Percentiles rank a stretch among this genome's conserved stretches.
Evolutionary conservation across 2,329 filamentous ascomycete genomes (phyloP).

Genomic region (Aspergillus cejpii): DNA sequence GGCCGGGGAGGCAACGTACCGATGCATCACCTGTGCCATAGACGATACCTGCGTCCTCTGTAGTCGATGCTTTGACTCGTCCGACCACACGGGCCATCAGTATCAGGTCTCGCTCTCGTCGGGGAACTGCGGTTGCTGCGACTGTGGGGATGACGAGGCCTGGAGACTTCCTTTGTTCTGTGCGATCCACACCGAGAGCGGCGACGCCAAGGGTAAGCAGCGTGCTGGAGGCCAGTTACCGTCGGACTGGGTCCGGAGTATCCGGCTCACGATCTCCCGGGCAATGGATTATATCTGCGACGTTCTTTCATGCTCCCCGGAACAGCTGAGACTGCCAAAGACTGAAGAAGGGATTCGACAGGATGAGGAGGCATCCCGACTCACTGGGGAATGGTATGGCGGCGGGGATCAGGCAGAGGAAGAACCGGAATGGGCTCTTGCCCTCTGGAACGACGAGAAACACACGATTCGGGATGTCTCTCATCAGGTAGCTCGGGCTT

Average conservation of each 20-base stretch:
- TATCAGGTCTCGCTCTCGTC: constrained; percentile 81
- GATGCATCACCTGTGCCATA: constrained; percentile 85
- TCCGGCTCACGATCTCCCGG: constrained; percentile 77
- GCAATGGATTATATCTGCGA: constrained; percentile 94
- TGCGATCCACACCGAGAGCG: constrained; percentile 75
- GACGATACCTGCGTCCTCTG: constrained; percentile 96
- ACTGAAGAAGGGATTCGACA: constrained; percentile 69
- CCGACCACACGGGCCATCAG: constrained; percentile 88
- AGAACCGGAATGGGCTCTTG: constrained; percentile 69
- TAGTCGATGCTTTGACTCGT: constrained; percentile 88
- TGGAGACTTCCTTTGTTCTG: constrained; percentile 80
- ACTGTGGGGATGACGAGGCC: constrained; percentile 92
- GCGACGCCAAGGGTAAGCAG: constrained; percentile 42
- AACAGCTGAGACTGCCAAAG: constrained; percentile 83
- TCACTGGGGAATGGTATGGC: constrained; percentile 68
- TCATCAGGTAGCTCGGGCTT: constrained; percentile 84
- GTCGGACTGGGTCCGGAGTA: constrained; percentile 65
- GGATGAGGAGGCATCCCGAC: constrained; percentile 73
- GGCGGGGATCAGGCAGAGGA: constrained; percentile 55
- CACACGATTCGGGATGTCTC: constrained; percentile 89
- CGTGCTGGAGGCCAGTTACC: constrained; percentile 64
- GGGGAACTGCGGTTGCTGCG: constrained; percentile 92
- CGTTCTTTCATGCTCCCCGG: constrained; percentile 94
- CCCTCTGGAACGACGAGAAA: constrained; percentile 98
- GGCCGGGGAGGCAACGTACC: constrained; percentile 84